Percentiles rank a stretch among this genome's conserved stretches.
Evolutionary conservation across 2,329 filamentous ascomycete species (phyloP).

Genomic region (Aspergillus calidoustus): DNA sequence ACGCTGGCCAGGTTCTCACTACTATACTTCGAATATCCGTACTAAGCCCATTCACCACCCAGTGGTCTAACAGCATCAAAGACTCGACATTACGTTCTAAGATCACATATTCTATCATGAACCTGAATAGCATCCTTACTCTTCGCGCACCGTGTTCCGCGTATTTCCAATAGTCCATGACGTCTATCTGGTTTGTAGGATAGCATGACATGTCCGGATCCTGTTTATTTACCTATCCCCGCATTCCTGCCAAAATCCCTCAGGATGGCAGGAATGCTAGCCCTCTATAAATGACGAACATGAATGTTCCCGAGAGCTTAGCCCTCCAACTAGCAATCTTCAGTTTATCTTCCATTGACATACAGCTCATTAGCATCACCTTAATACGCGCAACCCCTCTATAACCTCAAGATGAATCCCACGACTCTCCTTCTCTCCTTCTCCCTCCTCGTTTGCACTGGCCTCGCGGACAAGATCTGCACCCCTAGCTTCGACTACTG

Average conservation of each 20-base stretch:
- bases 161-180: not conserved
- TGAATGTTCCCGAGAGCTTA: too few species aligned
- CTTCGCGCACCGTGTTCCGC: not conserved
- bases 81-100: too few species aligned
- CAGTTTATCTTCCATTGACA: not conserved
- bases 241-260: conserved; percentile 12
- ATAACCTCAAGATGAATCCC: conserved; percentile 28
- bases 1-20: too few species aligned
- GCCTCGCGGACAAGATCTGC: conserved; percentile 36
- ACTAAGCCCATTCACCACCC: too few species aligned
- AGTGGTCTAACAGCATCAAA: too few species aligned
- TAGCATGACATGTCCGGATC: not conserved
- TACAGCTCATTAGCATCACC: not conserved
- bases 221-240: not conserved
- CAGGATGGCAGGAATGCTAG: conserved; percentile 1
- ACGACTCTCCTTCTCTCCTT: conserved; percentile 28
- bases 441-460: conserved; percentile 25
- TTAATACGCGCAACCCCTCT: not conserved
- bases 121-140: not conserved
- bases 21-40: too few species aligned
- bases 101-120: too few species aligned
- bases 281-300: not conserved
- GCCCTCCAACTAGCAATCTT: not conserved
- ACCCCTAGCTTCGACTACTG: conserved; percentile 44
- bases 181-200: not conserved